Conservation (phyloP, 768 basidiomycete species). For the Suillus plorans region DNA sequence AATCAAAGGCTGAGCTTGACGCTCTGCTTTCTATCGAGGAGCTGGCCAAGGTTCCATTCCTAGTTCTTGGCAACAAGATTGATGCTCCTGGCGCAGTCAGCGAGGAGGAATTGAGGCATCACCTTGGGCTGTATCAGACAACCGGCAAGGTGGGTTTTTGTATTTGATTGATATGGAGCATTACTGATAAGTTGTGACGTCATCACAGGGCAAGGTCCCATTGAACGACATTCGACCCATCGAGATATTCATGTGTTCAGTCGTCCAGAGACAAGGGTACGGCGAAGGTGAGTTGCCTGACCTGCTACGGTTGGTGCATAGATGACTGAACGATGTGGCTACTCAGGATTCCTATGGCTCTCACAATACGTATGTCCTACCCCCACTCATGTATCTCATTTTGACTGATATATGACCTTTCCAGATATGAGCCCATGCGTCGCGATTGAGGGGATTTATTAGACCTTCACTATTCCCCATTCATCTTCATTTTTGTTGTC, state of each 20-base stretch:
- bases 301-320: conserved; percentile 3
- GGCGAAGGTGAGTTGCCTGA: conserved; percentile 70
- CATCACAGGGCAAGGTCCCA: conserved; percentile 87
- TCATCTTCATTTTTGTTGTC: background rate
- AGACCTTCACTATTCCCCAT: background rate
- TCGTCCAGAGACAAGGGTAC: conserved; percentile 98
- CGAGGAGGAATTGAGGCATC: conserved; percentile 95
- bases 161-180: background rate
- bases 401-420: background rate
- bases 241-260: conserved; percentile 99
- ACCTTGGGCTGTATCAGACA: conserved; percentile 96
- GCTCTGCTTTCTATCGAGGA: conserved; percentile 95
- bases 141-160: conserved; percentile 82
- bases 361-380: conserved; percentile 84
- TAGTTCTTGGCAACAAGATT: conserved; percentile 99
- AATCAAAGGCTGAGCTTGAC: conserved; percentile 97
- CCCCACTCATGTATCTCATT: background rate
- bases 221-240: conserved; percentile 96
- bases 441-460: background rate
- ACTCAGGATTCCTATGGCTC: conserved; percentile 86
- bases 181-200: conserved; percentile 9
- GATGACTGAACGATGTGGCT: conserved; percentile 7
- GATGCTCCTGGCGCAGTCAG: conserved; percentile 97
- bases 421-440: background rate
- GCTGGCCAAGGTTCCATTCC: conserved; percentile 94